Conservation (phyloP, 441 rosid species). For the Eruca vesicaria region DNA sequence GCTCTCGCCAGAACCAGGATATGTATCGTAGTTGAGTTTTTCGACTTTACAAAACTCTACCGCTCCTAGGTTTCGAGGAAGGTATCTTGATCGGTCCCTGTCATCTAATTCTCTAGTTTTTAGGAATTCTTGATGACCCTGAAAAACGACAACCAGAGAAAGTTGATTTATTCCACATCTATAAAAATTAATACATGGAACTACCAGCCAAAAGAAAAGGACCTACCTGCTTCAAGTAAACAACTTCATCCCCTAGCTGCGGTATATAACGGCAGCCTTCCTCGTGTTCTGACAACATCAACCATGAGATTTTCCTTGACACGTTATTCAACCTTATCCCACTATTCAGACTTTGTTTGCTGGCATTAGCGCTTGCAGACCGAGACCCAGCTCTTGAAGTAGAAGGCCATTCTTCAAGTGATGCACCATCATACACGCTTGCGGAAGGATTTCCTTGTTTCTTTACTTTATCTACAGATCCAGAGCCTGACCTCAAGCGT, state of each 20-base stretch:
- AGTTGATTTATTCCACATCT: conserved; percentile 23
- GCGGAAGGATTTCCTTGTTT: conserved; percentile 36
- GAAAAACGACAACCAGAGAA: conserved; percentile 31
- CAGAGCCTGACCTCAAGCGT: conserved; percentile 43
- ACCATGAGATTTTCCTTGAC: conserved; percentile 57
- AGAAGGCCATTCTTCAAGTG: conserved; percentile 52
- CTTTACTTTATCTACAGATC: conserved; percentile 43
- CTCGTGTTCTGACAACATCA: conserved; percentile 68
- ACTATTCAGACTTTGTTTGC: conserved; percentile 28
- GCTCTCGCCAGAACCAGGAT: conserved; percentile 78
- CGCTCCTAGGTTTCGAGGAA: conserved; percentile 47
- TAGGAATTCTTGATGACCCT: conserved; percentile 72
- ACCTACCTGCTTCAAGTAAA: conserved; percentile 68
- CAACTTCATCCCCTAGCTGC: conserved; percentile 75
- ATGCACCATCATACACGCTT: conserved; percentile 34
- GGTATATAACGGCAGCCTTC: conserved; percentile 72
- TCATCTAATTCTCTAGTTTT: conserved; percentile 37
- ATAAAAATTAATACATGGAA: conserved; percentile 15
- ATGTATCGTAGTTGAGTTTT: conserved; percentile 53
- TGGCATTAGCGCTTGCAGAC: conserved; percentile 42
- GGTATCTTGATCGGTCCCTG: conserved; percentile 49
- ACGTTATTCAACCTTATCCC: conserved; percentile 39
- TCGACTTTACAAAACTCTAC: conserved; percentile 66
- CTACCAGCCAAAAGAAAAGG: conserved; percentile 1
- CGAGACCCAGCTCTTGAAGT: conserved; percentile 43